phyloP scores from a whole-genome alignment of 2,329 filamentous ascomycete genomes.

The Pleomassaria siparia region DNA sequence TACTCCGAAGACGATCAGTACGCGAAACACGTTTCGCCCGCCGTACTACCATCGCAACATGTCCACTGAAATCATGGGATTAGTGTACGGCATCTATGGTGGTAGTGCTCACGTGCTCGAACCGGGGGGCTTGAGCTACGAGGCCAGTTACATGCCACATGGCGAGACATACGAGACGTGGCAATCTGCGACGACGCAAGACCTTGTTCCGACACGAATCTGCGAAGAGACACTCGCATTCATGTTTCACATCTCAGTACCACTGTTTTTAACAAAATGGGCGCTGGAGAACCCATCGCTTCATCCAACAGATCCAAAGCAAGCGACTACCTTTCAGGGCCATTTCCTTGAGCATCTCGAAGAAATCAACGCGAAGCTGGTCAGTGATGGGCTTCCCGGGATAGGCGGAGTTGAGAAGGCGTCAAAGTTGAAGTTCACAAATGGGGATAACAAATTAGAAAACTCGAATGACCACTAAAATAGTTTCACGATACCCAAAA shows the following conservation, averaged over 20 bases:
- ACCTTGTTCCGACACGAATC: background rate
- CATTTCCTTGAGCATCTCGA: constrained; percentile 2
- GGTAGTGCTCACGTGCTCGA: constrained; percentile 3
- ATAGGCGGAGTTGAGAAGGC: background rate
- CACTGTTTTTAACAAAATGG: constrained; percentile 1
- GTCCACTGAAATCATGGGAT: constrained; percentile 4
- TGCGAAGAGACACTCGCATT: constrained; percentile 3
- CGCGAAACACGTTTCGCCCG: constrained; percentile 44
- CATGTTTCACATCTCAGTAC: constrained; percentile 3
- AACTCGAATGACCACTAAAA: background rate
- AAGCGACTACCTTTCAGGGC: background rate
- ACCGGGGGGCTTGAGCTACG: constrained; percentile 2
- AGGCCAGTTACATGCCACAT: constrained; percentile 2
- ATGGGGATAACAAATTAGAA: background rate
- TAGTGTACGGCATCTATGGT: constrained; percentile 2
- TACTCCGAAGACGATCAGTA: constrained; percentile 44
- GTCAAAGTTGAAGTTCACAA: background rate
- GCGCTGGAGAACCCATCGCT: constrained; percentile 1
- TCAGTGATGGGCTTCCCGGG: background rate
- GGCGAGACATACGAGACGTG: constrained; percentile 4
- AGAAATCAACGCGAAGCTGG: constrained; percentile 1
- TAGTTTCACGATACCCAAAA: background rate
- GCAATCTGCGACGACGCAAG: constrained; percentile 2
- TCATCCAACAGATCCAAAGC: background rate
- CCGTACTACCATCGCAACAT: constrained; percentile 48